These are phyloP conservation scores for Magnaporthiopsis incrustans DNA, from an alignment of 2,329 filamentous ascomycete species.

Conservation along the genomic window DNA sequence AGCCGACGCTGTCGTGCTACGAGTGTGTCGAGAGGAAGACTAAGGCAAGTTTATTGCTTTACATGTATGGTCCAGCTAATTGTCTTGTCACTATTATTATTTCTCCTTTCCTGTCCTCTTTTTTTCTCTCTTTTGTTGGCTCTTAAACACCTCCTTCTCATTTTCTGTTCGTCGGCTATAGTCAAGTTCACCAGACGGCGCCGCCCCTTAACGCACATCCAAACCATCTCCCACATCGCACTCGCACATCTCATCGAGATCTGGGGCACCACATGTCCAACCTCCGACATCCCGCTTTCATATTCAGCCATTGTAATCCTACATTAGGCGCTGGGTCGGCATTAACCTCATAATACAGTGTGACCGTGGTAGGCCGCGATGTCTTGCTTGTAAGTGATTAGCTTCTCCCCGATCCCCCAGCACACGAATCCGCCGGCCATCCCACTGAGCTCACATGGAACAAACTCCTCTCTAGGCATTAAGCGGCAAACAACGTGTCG, in stretches of 20 bases:
- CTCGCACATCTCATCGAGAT: too few relatives aligned
- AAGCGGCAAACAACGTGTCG: constrained; percentile 69
- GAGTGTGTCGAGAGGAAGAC: constrained; percentile 79
- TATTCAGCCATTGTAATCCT: not conserved
- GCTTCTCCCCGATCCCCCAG: not conserved
- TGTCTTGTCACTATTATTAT: not conserved
- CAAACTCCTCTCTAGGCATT: constrained; percentile 35
- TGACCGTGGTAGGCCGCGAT: constrained; percentile 64
- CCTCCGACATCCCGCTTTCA: too few relatives aligned
- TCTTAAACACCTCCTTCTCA: too few relatives aligned
- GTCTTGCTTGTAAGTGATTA: constrained; percentile 50
- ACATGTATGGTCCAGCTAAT: constrained; percentile 4
- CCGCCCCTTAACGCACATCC: too few relatives aligned
- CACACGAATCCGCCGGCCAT: not conserved
- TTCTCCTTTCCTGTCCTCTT: not conserved
- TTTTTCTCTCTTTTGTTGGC: constrained; percentile 4
- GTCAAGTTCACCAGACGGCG: too few relatives aligned
- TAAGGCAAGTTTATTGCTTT: constrained; percentile 45
- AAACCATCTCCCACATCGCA: too few relatives aligned
- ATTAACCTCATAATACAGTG: constrained; percentile 41
- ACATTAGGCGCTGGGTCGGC: not conserved
- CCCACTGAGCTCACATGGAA: not conserved
- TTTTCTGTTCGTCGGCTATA: too few relatives aligned
- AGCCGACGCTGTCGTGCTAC: constrained; percentile 70
- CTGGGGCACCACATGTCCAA: too few relatives aligned